Evolutionary conservation across 352 stramenopile genomes (phyloP).

Genomic region (Phytophthora multivora): DNA sequence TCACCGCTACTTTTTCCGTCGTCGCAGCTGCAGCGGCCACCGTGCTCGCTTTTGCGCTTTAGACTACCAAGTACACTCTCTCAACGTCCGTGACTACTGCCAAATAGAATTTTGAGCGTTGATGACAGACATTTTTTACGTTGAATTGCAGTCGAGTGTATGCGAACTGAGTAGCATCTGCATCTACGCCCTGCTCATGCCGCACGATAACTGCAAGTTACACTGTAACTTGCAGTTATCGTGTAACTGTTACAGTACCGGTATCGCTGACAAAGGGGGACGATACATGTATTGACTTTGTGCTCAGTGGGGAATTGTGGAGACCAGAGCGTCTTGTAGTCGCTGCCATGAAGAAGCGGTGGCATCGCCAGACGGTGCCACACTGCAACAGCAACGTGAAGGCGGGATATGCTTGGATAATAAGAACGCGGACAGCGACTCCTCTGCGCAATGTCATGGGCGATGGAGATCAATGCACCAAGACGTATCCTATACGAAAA

Average conservation of each 20-base stretch:
- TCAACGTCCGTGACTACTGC: conserved; percentile 12
- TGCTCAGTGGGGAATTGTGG: conserved; percentile 1
- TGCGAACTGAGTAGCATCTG: not conserved
- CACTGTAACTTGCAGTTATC: too few relatives aligned
- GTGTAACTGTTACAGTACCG: not conserved
- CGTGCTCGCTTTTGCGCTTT: conserved; percentile 31
- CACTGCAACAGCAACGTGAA: conserved; percentile 7
- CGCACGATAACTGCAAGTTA: too few relatives aligned
- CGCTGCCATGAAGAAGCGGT: conserved; percentile 22
- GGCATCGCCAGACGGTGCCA: conserved; percentile 16
- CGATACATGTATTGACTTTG: not conserved
- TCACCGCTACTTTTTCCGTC: conserved; percentile 19
- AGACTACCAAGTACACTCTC: conserved; percentile 9
- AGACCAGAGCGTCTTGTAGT: not conserved
- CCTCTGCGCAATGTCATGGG: conserved; percentile 1
- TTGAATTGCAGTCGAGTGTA: not conserved
- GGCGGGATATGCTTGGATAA: conserved; percentile 18
- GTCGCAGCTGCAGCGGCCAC: conserved; percentile 10
- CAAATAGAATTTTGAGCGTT: conserved; percentile 32
- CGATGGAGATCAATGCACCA: not conserved
- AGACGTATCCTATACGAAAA: not conserved
- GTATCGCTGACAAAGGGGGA: not conserved
- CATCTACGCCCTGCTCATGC: not conserved
- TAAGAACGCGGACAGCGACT: conserved; percentile 15
- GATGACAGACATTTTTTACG: conserved; percentile 5